These are phyloP conservation scores for Liquidambar formosana DNA, from an alignment of 164 flowering plant genomes.

Conservation along the genomic window DNA sequence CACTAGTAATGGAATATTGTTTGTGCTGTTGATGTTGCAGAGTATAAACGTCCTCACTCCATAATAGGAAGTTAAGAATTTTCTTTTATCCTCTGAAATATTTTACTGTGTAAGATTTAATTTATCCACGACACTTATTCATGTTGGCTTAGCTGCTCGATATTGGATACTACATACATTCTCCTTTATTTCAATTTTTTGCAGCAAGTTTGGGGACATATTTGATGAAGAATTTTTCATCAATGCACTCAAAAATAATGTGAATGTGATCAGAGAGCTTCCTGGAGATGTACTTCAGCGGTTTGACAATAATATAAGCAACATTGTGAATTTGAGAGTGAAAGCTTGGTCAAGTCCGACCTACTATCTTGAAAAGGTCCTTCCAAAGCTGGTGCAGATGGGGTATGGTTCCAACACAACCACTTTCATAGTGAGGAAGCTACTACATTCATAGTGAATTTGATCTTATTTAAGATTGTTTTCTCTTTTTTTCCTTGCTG, in stretches of 20 bases:
- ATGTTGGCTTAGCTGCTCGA: background rate
- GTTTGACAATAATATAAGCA: constrained; percentile 84
- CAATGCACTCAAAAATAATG: constrained; percentile 59
- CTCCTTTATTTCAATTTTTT: constrained; percentile 7
- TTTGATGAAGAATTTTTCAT: constrained; percentile 93
- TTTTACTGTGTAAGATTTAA: too few relatives aligned
- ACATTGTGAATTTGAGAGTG: constrained; percentile 79
- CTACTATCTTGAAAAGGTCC: constrained; percentile 75
- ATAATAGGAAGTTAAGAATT: too few relatives aligned
- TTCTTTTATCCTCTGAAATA: too few relatives aligned
- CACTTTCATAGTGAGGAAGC: too few relatives aligned
- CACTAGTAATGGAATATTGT: too few relatives aligned
- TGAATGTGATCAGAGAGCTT: constrained; percentile 68
- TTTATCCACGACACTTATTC: too few relatives aligned
- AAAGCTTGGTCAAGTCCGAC: constrained; percentile 88
- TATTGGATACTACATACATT: background rate
- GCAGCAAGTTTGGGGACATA: constrained; percentile 90
- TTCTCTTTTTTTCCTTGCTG: background rate
- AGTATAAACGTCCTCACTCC: too few relatives aligned
- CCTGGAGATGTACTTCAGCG: constrained; percentile 71
- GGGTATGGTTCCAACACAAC: too few relatives aligned
- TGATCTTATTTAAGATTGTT: background rate
- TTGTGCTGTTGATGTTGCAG: too few relatives aligned
- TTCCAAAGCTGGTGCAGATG: constrained; percentile 64
- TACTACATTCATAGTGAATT: background rate